phyloP scores from a whole-genome alignment of 768 basidiomycete species.

The Lactarius sanguifluus region DNA sequence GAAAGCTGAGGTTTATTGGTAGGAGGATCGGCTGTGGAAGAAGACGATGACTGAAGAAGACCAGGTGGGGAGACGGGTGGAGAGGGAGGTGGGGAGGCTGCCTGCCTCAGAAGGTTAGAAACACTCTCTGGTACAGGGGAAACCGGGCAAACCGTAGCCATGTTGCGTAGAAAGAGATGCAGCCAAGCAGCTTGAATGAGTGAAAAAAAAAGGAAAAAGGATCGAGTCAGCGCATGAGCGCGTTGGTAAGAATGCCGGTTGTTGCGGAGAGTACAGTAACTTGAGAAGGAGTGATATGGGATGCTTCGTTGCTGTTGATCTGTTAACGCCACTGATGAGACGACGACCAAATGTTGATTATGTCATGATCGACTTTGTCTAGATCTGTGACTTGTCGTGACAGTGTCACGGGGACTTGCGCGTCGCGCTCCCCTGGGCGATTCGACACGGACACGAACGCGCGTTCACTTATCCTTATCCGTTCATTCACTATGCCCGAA shows the following conservation, averaged over 20 bases:
- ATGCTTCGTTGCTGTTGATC: neutral
- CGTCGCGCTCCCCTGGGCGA: constrained; percentile 16
- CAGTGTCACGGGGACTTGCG: constrained; percentile 25
- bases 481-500: constrained; percentile 49
- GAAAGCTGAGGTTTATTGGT: neutral
- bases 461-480: constrained; percentile 14
- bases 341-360: neutral
- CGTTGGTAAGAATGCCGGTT: neutral
- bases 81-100: constrained; percentile 7
- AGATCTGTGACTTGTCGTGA: constrained; percentile 9
- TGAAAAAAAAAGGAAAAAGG: neutral
- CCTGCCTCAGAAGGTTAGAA: constrained; percentile 5
- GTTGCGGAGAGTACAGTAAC: neutral
- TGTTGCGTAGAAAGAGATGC: constrained; percentile 9
- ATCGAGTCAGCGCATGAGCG: constrained; percentile 13
- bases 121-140: neutral
- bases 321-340: constrained; percentile 8
- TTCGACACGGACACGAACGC: neutral
- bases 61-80: constrained; percentile 23
- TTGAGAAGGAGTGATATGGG: neutral
- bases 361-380: neutral
- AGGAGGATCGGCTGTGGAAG: constrained; percentile 15
- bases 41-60: constrained; percentile 24
- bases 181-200: constrained; percentile 8
- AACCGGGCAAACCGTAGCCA: constrained; percentile 7